Evolutionary conservation across 768 basidiomycete genomes (phyloP), one percentile per base, ranked within the genome.

Genomic region (Leccinum arenicola): DNA sequence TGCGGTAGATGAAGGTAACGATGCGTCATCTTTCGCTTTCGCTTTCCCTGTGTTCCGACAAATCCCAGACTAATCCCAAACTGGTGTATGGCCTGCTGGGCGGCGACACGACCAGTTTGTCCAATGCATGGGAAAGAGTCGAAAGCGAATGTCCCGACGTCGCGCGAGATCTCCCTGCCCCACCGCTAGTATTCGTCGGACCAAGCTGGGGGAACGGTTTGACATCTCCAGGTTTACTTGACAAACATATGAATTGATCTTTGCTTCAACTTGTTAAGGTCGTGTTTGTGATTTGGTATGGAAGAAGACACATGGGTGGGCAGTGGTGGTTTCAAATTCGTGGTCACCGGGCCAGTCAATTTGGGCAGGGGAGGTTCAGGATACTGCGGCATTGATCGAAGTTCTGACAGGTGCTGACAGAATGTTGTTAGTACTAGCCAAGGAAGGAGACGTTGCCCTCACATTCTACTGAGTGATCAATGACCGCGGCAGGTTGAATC

Each of bases 211-310:
- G n/a, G n/a, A n/a, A n/a, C n/a, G n/a, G n/a, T n/a, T 21, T 21
- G 21, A 21, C 21, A 21, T 21, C 21, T 21, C 21, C 21, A 21
- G 21, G 21, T 25, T 25, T 5, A 25, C 25, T 25, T 25, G 4
- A 25, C 25, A 15, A 74, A 74, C 11, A 43, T 7, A 31, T 54
- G 49, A 6, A 73, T 63, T 5, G 74, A 73, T 2, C 61, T 25
- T 31, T 31, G 31, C 31, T 2, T 72, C 8, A 67, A 55, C 35
- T 72, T 71, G 54, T 25, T 55, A 21, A 57, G 2, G 29, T 67
- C 57, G 9, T 56, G 38, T n/a, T 57, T 51, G 25, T 25, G 25
- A 25, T 25, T 25, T 15, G 57, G 59, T n/a, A 56, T 23, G n/a
- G 68, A 64, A 36, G 56, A 27, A 11, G 64, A 43, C 19, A 56